Conservation (phyloP, 495 filamentous ascomycete genomes). For the Xylaria bambusicola region DNA sequence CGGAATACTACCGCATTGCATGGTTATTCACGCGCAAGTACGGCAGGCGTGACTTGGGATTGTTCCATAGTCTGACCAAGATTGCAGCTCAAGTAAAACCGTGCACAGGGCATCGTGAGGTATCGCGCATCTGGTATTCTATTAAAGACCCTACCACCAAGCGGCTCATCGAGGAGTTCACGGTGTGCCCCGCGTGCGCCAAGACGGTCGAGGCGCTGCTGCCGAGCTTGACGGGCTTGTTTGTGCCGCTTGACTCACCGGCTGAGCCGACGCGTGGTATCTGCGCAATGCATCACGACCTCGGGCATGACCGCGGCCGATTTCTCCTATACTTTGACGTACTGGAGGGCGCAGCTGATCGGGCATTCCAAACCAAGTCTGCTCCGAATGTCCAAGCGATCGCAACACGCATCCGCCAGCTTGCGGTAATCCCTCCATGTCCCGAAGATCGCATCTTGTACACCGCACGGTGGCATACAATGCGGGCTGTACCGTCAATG, state of each 20-base stretch:
- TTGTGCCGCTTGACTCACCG: constrained; percentile 39
- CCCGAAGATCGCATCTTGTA: constrained; percentile 27
- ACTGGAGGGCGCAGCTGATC: constrained; percentile 43
- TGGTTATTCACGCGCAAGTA: constrained; percentile 47
- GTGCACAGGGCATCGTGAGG: constrained; percentile 33
- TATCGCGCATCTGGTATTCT: constrained; percentile 44
- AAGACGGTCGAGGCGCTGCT: constrained; percentile 44
- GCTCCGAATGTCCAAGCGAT: constrained; percentile 40
- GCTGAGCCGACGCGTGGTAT: constrained; percentile 36
- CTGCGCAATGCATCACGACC: constrained; percentile 44
- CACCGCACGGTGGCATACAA: constrained; percentile 31
- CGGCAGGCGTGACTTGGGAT: constrained; percentile 37
- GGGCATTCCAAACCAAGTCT: constrained; percentile 31
- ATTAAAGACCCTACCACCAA: constrained; percentile 40
- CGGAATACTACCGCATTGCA: constrained; percentile 49
- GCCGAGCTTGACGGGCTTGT: constrained; percentile 44
- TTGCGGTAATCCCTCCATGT: constrained; percentile 41
- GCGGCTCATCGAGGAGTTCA: constrained; percentile 37
- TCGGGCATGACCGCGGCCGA: constrained; percentile 27
- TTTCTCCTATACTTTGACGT: constrained; percentile 48
- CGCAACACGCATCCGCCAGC: constrained; percentile 36
- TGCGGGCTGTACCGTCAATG: constrained; percentile 42
- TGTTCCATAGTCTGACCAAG: constrained; percentile 42
- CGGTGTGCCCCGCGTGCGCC: constrained; percentile 44
- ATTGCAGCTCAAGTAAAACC: constrained; percentile 36